Conservation (phyloP, 2,329 filamentous ascomycete genomes). For the Remersonia thermophila region DNA sequence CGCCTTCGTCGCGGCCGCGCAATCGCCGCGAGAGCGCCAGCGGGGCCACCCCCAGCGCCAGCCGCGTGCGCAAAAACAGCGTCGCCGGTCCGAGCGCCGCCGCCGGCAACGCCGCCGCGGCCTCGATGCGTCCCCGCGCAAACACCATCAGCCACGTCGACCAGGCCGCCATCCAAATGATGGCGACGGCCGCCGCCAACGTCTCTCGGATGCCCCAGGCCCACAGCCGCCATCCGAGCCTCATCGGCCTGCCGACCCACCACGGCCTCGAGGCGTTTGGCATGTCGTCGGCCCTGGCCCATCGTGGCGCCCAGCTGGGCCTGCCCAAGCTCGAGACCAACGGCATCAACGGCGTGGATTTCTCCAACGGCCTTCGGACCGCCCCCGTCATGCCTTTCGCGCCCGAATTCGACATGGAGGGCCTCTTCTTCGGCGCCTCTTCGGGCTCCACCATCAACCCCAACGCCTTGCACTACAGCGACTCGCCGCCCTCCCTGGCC, state of each 20-base stretch:
- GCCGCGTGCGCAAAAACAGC: constrained; percentile 84
- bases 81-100: constrained; percentile 47
- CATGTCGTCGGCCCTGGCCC: constrained; percentile 57
- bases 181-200: constrained; percentile 46
- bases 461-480: constrained; percentile 70
- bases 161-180: constrained; percentile 58
- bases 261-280: constrained; percentile 49
- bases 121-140: constrained; percentile 70
- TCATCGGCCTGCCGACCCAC: constrained; percentile 53
- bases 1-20: constrained; percentile 73
- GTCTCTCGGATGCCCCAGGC: constrained; percentile 37
- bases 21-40: constrained; percentile 84
- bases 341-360: constrained; percentile 52
- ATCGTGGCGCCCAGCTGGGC: constrained; percentile 53
- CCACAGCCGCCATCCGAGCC: constrained; percentile 63
- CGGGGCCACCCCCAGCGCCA: constrained; percentile 51
- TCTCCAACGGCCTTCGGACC: constrained; percentile 58
- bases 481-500: constrained; percentile 56
- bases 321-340: constrained; percentile 77
- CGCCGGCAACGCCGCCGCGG: constrained; percentile 36
- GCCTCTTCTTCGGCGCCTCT: constrained; percentile 56
- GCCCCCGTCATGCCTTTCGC: constrained; percentile 57
- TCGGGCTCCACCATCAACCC: constrained; percentile 56
- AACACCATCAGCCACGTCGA: constrained; percentile 97
- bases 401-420: constrained; percentile 57